Evolutionary conservation across 2,329 filamentous ascomycete genomes (phyloP).

Genomic region (Xylariaceae sp.): DNA sequence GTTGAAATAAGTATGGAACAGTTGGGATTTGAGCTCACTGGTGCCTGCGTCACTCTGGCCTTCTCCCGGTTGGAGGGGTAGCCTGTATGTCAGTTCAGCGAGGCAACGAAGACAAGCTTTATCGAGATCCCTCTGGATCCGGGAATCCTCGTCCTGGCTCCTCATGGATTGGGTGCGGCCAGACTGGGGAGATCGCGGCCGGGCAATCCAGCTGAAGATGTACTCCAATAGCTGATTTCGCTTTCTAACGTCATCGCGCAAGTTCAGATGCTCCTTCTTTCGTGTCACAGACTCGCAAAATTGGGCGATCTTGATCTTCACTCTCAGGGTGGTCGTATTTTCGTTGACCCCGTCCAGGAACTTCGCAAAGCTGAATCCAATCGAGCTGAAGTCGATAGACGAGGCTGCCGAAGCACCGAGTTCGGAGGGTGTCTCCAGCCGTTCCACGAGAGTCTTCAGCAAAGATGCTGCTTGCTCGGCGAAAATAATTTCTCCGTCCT

Average conservation of each 20-base stretch:
- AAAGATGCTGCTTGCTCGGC: constrained; percentile 60
- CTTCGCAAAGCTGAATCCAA: constrained; percentile 60
- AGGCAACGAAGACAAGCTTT: constrained; percentile 57
- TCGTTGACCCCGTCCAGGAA: constrained; percentile 55
- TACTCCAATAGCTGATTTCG: constrained; percentile 62
- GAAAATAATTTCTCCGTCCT: constrained; percentile 57
- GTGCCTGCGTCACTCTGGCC: constrained; percentile 58
- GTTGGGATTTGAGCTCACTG: constrained; percentile 61
- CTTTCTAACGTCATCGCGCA: constrained; percentile 61
- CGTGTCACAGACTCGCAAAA: constrained; percentile 57
- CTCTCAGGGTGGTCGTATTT: constrained; percentile 47
- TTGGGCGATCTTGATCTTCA: constrained; percentile 64
- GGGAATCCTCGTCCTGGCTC: constrained; percentile 49
- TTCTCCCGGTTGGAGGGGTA: constrained; percentile 59
- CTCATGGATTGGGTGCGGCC: constrained; percentile 32
- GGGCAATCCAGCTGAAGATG: constrained; percentile 61
- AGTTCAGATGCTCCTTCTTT: constrained; percentile 60
- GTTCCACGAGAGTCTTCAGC: constrained; percentile 55
- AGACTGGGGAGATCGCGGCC: constrained; percentile 44
- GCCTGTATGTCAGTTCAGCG: constrained; percentile 57
- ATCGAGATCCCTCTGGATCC: constrained; percentile 59
- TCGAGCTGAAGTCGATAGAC: constrained; percentile 54
- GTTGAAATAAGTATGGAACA: constrained; percentile 67
- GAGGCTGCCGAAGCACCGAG: constrained; percentile 54
- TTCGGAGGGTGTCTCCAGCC: constrained; percentile 56